These are phyloP conservation scores for Hanseniaspora clermontiae DNA, from an alignment of 805 yeast genomes.

Conservation along the genomic window DNA sequence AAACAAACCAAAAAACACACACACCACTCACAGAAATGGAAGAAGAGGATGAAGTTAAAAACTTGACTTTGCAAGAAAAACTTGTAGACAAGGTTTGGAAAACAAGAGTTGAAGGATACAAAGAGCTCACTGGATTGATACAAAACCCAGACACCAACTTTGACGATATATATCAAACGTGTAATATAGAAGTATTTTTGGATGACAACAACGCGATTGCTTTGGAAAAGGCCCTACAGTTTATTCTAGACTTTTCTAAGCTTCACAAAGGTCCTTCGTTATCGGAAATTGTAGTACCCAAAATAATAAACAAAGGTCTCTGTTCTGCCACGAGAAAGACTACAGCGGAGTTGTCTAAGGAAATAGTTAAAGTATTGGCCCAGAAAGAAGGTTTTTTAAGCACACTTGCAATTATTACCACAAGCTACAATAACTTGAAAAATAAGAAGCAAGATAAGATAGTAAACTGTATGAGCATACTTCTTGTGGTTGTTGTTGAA, in stretches of 20 bases:
- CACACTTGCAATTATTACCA: background rate
- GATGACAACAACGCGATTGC: conserved; percentile 82
- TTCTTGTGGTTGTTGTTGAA: conserved; percentile 28
- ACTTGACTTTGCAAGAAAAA: conserved; percentile 49
- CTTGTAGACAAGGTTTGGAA: conserved; percentile 73
- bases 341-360: background rate
- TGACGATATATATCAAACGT: conserved; percentile 39
- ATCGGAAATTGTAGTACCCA: conserved; percentile 33
- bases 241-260: conserved; percentile 39
- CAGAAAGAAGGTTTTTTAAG: background rate
- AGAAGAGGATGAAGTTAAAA: conserved; percentile 37
- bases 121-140: conserved; percentile 44
- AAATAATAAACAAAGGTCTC: background rate
- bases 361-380: background rate
- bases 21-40: background rate
- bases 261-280: conserved; percentile 26
- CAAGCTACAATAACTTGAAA: background rate
- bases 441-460: conserved; percentile 5
- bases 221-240: conserved; percentile 64
- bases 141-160: conserved; percentile 12
- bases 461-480: conserved; percentile 1
- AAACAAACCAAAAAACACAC: background rate
- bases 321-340: conserved; percentile 5
- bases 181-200: conserved; percentile 41
- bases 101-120: conserved; percentile 69